These are phyloP conservation scores for Barnettozyma populi DNA, from an alignment of 805 yeast species.

Conservation along the genomic window DNA sequence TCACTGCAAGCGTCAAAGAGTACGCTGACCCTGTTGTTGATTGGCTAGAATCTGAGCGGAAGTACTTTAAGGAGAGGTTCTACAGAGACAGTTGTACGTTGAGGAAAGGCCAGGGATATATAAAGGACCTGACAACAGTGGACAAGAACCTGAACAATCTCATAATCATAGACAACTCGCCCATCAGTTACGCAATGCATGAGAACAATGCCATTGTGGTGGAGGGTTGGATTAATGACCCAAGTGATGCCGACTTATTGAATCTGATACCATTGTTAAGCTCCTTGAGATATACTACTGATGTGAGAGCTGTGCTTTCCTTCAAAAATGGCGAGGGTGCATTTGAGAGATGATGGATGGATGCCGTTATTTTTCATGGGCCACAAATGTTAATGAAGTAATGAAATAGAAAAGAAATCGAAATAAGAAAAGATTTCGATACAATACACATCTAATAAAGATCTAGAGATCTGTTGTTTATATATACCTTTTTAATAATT, in stretches of 20 bases:
- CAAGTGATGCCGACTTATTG: constrained; percentile 79
- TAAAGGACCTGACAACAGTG: constrained; percentile 59
- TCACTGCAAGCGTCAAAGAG: constrained; percentile 91
- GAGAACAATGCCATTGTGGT: constrained; percentile 86
- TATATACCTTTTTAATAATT: too few relatives aligned
- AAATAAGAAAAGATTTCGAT: neutral
- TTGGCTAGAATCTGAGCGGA: constrained; percentile 69
- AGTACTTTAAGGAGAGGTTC: constrained; percentile 51
- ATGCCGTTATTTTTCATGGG: neutral
- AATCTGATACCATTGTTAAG: constrained; percentile 75
- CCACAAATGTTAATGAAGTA: neutral
- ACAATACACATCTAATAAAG: neutral
- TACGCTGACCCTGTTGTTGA: constrained; percentile 97
- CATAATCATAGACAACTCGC: constrained; percentile 87
- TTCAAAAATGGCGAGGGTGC: constrained; percentile 67
- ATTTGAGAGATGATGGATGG: constrained; percentile 34
- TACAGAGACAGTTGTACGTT: constrained; percentile 79
- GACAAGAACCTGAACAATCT: constrained; percentile 56
- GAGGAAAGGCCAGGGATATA: constrained; percentile 77
- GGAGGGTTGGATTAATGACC: constrained; percentile 98
- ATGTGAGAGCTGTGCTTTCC: constrained; percentile 74
- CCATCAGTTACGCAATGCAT: constrained; percentile 79
- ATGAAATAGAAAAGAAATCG: neutral
- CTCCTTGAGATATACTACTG: constrained; percentile 73
- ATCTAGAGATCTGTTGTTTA: neutral